phyloP scores from a whole-genome alignment of 805 yeast genomes.

The Kodamaea sagamina region DNA sequence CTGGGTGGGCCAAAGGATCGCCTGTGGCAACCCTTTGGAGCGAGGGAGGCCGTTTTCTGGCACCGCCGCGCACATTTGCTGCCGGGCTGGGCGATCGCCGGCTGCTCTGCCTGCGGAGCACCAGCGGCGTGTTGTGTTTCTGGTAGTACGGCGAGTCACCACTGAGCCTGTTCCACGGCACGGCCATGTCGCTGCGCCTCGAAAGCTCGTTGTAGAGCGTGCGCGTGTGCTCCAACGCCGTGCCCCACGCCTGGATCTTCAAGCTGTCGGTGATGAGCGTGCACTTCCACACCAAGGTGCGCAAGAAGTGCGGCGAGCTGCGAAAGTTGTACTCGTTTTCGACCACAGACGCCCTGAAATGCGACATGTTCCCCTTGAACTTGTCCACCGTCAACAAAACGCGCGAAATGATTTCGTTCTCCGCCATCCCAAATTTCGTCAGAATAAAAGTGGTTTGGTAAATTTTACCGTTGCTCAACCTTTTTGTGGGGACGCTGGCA shows the following conservation, averaged over 20 bases:
- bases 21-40: constrained; percentile 22
- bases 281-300: constrained; percentile 41
- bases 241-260: constrained; percentile 36
- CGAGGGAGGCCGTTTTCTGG: constrained; percentile 4
- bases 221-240: constrained; percentile 30
- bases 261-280: constrained; percentile 39
- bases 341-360: constrained; percentile 29
- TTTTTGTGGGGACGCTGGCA: constrained; percentile 1
- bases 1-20: constrained; percentile 22
- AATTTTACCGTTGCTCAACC: constrained; percentile 1
- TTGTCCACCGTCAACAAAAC: constrained; percentile 39
- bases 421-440: constrained; percentile 20
- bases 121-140: constrained; percentile 3
- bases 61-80: not conserved
- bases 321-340: constrained; percentile 31
- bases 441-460: too few species aligned
- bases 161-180: constrained; percentile 41
- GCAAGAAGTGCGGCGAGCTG: constrained; percentile 23
- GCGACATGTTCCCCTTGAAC: constrained; percentile 32
- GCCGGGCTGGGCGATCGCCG: not conserved
- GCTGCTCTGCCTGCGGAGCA: not conserved
- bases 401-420: constrained; percentile 38
- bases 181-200: constrained; percentile 29
- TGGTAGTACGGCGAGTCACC: constrained; percentile 31
- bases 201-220: constrained; percentile 37